Evolutionary conservation across 768 basidiomycete genomes (phyloP).

Genomic region (Serendipita sp.): DNA sequence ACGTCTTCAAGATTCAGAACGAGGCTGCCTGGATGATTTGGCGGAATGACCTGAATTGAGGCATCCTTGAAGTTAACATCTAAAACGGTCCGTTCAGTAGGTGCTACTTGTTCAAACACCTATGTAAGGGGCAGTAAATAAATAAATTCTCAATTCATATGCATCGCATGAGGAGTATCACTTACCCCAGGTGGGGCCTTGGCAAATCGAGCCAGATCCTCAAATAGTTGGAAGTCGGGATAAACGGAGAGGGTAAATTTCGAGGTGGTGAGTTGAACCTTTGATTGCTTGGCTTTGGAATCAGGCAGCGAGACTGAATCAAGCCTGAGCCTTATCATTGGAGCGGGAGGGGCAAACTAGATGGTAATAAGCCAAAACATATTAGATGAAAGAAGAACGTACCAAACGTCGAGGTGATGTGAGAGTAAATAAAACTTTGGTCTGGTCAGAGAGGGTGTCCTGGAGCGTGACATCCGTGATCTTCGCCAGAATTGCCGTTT

Average conservation of each 20-base stretch:
- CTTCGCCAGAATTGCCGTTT: constrained; percentile 46
- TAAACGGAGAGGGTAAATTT: constrained; percentile 47
- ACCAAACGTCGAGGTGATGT: constrained; percentile 47
- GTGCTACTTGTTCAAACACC: constrained; percentile 89
- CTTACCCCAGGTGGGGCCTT: constrained; percentile 82
- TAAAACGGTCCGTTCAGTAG: constrained; percentile 67
- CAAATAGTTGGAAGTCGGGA: constrained; percentile 45
- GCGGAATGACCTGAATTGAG: constrained; percentile 43
- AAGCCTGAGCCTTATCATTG: constrained; percentile 48
- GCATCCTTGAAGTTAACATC: constrained; percentile 48
- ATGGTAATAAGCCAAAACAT: not conserved
- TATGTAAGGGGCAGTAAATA: constrained; percentile 13
- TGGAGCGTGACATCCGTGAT: constrained; percentile 44
- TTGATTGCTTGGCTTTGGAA: constrained; percentile 61
- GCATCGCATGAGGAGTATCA: constrained; percentile 8
- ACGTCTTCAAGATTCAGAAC: constrained; percentile 47
- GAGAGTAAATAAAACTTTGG: constrained; percentile 30
- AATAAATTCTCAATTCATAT: too few relatives aligned
- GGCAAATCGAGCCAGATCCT: constrained; percentile 43
- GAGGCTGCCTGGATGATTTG: constrained; percentile 44
- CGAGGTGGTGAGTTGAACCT: constrained; percentile 42
- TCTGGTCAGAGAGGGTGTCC: constrained; percentile 22
- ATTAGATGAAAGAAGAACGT: constrained; percentile 16
- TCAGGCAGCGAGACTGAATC: constrained; percentile 43
- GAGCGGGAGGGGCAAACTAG: constrained; percentile 21